Percentiles rank a stretch among this genome's conserved stretches.
Conservation (phyloP, 163 green algal genomes). For the Chlamydomonas reinhardtii region DNA sequence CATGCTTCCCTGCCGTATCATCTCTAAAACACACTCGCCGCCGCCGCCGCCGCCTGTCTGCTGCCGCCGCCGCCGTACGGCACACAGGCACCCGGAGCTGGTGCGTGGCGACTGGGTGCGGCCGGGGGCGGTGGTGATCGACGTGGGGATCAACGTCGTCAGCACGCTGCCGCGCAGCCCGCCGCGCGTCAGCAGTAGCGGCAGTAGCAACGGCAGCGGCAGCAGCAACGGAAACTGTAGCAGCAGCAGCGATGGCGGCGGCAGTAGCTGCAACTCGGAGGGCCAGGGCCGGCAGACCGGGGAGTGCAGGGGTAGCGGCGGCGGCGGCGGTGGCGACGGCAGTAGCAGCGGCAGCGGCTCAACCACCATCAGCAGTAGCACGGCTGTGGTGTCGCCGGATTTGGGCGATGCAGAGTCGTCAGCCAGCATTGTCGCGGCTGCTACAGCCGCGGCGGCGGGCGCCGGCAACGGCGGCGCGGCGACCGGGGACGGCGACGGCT, state of each 20-base stretch:
- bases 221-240: background rate
- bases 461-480: background rate
- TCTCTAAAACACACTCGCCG: too few species aligned
- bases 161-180: background rate
- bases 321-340: too few species aligned
- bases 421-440: background rate
- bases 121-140: conserved; percentile 92
- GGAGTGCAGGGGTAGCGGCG: too few species aligned
- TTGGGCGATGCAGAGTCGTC: background rate
- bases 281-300: background rate
- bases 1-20: too few species aligned
- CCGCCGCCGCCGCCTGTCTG: too few species aligned
- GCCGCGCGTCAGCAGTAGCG: background rate
- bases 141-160: conserved; percentile 97
- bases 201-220: background rate
- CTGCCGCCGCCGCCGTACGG: too few species aligned
- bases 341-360: background rate
- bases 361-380: background rate
- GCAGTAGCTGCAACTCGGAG: too few species aligned
- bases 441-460: background rate
- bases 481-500: too few species aligned
- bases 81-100: conserved; percentile 91
- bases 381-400: background rate
- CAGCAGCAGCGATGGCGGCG: background rate
- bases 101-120: conserved; percentile 92